Conservation (phyloP, 345 rosid species). For the Brassica carinata region DNA sequence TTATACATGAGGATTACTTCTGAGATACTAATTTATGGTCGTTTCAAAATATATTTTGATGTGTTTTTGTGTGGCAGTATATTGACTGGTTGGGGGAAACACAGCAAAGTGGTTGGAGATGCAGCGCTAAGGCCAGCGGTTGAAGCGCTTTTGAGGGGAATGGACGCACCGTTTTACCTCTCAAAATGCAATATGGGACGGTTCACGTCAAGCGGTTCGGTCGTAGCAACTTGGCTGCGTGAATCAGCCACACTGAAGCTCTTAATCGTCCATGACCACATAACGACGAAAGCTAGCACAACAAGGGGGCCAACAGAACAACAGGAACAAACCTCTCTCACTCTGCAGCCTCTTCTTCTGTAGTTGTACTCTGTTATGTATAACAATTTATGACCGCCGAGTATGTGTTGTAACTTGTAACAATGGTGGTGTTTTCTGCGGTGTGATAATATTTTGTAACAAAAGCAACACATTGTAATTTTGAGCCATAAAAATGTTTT, state of each 20-base stretch:
- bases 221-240: slow-evolving; percentile 83
- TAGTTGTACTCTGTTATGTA: slow-evolving; percentile 21
- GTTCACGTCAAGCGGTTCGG: slow-evolving; percentile 70
- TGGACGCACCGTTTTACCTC: slow-evolving; percentile 78
- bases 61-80: slow-evolving; percentile 52
- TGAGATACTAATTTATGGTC: slow-evolving; percentile 1
- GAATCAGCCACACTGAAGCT: slow-evolving; percentile 72
- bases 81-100: slow-evolving; percentile 98
- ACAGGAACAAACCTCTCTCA: slow-evolving; percentile 13
- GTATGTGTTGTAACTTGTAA: slow-evolving; percentile 16
- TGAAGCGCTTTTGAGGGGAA: slow-evolving; percentile 67
- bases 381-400: neutral
- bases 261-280: slow-evolving; percentile 68
- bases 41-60: neutral
- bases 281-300: slow-evolving; percentile 10
- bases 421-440: slow-evolving; percentile 10
- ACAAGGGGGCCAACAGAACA: slow-evolving; percentile 10
- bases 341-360: slow-evolving; percentile 32
- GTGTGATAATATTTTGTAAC: slow-evolving; percentile 30
- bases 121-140: slow-evolving; percentile 73
- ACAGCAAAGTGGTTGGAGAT: slow-evolving; percentile 91
- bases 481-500: neutral
- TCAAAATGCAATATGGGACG: slow-evolving; percentile 85
- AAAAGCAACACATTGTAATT: slow-evolving; percentile 4
- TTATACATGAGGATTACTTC: neutral